These are phyloP conservation scores for Hippophae tibetana DNA, from an alignment of 306 rosid genomes.

Conservation along the genomic window DNA sequence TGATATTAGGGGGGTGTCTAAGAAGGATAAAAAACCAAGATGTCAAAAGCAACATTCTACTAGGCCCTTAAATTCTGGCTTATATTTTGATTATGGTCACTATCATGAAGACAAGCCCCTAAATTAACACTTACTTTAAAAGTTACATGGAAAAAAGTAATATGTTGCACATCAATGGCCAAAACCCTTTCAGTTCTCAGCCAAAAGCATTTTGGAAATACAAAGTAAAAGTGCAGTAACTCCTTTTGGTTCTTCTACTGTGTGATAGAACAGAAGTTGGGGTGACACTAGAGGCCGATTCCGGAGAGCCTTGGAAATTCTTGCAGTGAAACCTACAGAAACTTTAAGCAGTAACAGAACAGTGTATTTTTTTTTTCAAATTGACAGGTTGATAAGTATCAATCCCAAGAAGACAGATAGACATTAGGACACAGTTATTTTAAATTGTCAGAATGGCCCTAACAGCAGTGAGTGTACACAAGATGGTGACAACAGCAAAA, in stretches of 20 bases:
- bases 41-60: background rate
- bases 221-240: too few relatives aligned
- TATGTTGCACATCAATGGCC: background rate
- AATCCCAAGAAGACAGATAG: background rate
- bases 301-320: too few relatives aligned
- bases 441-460: background rate
- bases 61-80: background rate
- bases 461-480: background rate
- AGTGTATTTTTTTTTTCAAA: too few relatives aligned
- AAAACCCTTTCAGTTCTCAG: background rate
- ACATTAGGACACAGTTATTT: background rate
- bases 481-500: background rate
- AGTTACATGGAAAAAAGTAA: background rate
- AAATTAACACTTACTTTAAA: background rate
- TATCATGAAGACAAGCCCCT: background rate
- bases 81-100: background rate
- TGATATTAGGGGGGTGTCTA: slow-evolving; percentile 2
- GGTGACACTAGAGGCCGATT: too few relatives aligned
- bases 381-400: background rate
- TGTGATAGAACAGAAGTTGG: too few relatives aligned
- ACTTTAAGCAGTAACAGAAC: too few relatives aligned
- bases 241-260: too few relatives aligned
- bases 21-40: slow-evolving; percentile 7
- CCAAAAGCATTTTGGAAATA: too few relatives aligned
- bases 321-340: too few relatives aligned